phyloP scores from a whole-genome alignment of 441 rosid species.

The Populus hybrid region DNA sequence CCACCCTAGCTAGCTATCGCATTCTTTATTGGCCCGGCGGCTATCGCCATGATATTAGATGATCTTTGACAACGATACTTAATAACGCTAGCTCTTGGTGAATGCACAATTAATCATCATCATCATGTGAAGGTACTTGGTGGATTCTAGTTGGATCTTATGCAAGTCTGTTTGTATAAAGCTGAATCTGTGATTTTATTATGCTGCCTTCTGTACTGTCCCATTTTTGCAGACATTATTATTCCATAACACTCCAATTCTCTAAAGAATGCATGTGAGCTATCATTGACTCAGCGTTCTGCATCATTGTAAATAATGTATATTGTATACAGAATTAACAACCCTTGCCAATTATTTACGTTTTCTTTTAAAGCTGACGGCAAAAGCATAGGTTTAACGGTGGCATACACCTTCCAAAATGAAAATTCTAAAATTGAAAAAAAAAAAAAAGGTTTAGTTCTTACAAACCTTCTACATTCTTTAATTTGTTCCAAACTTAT shows the following conservation, averaged over 20 bases:
- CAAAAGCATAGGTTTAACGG: too few relatives aligned
- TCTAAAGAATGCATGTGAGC: background rate
- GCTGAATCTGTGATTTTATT: background rate
- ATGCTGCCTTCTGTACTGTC: background rate
- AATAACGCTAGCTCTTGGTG: background rate
- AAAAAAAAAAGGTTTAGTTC: too few relatives aligned
- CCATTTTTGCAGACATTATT: background rate
- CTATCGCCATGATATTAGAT: conserved; percentile 6
- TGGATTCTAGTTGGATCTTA: conserved; percentile 8
- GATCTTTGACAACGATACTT: conserved; percentile 18
- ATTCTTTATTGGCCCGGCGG: conserved; percentile 36
- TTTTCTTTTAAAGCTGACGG: too few relatives aligned
- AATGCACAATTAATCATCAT: background rate
- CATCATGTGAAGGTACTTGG: conserved; percentile 9
- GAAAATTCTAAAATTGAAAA: too few relatives aligned
- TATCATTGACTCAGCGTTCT: background rate
- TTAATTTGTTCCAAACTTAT: background rate
- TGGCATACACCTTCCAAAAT: background rate
- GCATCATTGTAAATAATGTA: background rate
- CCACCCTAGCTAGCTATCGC: conserved; percentile 13
- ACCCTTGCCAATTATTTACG: too few relatives aligned
- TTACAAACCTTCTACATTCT: background rate
- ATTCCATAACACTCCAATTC: background rate
- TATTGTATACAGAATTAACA: too few relatives aligned
- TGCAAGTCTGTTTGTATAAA: background rate